Conservation (phyloP, 768 basidiomycete species). For the Amanita rubescens region DNA sequence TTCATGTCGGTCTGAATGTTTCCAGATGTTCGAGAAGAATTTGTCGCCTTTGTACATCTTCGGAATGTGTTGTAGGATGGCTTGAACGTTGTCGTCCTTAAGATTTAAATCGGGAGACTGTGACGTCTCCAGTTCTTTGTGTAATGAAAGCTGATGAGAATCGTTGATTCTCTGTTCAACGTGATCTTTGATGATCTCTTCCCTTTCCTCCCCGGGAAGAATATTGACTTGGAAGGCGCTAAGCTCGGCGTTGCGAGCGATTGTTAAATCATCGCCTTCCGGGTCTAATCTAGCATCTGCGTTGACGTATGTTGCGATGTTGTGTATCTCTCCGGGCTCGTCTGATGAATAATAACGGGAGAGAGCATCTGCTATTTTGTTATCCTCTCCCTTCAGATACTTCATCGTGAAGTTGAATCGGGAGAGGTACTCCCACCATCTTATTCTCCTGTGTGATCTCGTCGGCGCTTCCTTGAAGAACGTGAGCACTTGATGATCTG, state of each 20-base stretch:
- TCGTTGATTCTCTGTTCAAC: background rate
- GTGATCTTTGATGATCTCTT: background rate
- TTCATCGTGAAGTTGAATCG: conserved; percentile 18
- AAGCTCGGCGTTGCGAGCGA: background rate
- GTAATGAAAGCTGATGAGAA: background rate
- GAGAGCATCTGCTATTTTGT: conserved; percentile 23
- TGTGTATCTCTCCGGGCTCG: conserved; percentile 3
- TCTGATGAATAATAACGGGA: conserved; percentile 22
- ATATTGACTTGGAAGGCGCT: background rate
- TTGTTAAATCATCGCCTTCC: conserved; percentile 6
- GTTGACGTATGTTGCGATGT: conserved; percentile 9
- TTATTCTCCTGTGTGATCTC: conserved; percentile 8
- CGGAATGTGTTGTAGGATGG: background rate
- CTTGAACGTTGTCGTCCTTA: background rate
- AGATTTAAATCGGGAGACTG: background rate
- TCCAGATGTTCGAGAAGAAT: background rate
- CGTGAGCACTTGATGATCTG: conserved; percentile 21
- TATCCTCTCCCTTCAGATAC: conserved; percentile 17
- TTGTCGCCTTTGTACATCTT: background rate
- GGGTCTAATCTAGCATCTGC: conserved; percentile 15
- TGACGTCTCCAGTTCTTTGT: background rate
- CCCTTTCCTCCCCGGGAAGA: too few relatives aligned
- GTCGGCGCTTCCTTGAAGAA: conserved; percentile 15
- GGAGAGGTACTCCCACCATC: conserved; percentile 23
- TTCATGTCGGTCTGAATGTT: background rate